Percentiles rank a stretch among this genome's conserved stretches.
Evolutionary conservation across 176 grass and related monocot species (phyloP).

Genomic region (Musa itinerans): DNA sequence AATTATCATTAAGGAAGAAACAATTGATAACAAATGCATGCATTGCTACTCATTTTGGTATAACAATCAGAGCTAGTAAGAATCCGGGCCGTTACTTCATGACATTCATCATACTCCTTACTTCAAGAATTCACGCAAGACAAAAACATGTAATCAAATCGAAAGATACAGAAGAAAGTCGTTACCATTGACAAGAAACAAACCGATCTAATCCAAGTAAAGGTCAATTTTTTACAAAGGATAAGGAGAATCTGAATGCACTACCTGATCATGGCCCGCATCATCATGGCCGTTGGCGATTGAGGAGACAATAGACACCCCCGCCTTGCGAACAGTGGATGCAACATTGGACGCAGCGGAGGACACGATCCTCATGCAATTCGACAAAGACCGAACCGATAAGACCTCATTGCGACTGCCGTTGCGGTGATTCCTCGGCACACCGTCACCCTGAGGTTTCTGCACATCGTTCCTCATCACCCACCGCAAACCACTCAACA

Average conservation of each 20-base stretch:
- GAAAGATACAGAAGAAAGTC: not conserved
- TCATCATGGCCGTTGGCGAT: conserved; percentile 60
- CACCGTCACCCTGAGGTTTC: conserved; percentile 25
- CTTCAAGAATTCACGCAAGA: not conserved
- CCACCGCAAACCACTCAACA: not conserved
- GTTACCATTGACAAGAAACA: not conserved
- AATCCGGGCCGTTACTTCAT: too few species aligned
- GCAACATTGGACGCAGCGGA: conserved; percentile 83
- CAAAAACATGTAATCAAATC: not conserved
- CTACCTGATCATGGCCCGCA: conserved; percentile 55
- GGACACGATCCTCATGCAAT: conserved; percentile 78
- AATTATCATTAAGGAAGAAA: too few species aligned
- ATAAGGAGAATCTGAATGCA: not conserved
- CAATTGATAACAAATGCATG: too few species aligned
- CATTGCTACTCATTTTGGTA: too few species aligned
- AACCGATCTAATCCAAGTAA: conserved; percentile 5
- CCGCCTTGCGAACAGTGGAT: conserved; percentile 51
- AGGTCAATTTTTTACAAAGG: not conserved
- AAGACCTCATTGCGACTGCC: conserved; percentile 39
- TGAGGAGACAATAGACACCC: conserved; percentile 59
- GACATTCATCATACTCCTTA: too few species aligned
- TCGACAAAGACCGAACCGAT: conserved; percentile 59
- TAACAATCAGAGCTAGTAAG: too few species aligned
- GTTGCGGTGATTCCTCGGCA: not conserved
- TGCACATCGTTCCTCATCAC: conserved; percentile 67